phyloP scores from a whole-genome alignment of 169 alveolate species.

The Eimeria tenella region DNA sequence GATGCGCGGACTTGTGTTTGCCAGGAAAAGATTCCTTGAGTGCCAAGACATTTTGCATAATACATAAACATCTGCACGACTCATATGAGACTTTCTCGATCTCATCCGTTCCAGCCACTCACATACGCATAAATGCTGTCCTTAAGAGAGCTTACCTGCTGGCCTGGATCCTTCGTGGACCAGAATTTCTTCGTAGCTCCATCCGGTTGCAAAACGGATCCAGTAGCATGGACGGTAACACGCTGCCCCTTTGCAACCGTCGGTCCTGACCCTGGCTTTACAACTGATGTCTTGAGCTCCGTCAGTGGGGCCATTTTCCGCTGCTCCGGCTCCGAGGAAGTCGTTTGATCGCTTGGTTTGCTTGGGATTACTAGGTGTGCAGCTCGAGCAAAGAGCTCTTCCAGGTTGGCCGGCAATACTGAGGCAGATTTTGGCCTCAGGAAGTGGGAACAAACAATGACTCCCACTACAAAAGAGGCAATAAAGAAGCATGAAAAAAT shows the following conservation, averaged over 20 bases:
- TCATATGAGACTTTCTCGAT: too few species aligned
- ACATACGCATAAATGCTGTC: too few species aligned
- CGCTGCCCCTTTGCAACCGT: conserved; percentile 46
- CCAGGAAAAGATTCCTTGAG: too few species aligned
- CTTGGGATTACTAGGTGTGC: neutral
- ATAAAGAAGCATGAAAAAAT: neutral
- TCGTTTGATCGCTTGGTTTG: neutral
- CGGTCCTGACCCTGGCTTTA: conserved; percentile 60
- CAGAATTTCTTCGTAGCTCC: conserved; percentile 66
- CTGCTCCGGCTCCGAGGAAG: neutral
- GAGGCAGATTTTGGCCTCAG: conserved; percentile 4
- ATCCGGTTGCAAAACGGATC: conserved; percentile 41
- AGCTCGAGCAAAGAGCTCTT: neutral
- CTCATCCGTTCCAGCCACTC: too few species aligned
- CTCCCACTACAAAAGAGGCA: neutral
- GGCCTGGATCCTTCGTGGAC: conserved; percentile 78
- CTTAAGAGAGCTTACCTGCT: conserved; percentile 35
- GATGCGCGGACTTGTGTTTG: too few species aligned
- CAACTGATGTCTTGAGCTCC: conserved; percentile 22
- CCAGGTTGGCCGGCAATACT: neutral
- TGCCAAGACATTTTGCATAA: too few species aligned
- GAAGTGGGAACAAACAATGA: neutral
- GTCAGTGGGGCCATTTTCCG: conserved; percentile 46
- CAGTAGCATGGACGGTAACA: conserved; percentile 77
- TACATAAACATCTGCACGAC: too few species aligned